phyloP scores from a whole-genome alignment of 768 basidiomycete genomes.

The Naganishia antarctica region DNA sequence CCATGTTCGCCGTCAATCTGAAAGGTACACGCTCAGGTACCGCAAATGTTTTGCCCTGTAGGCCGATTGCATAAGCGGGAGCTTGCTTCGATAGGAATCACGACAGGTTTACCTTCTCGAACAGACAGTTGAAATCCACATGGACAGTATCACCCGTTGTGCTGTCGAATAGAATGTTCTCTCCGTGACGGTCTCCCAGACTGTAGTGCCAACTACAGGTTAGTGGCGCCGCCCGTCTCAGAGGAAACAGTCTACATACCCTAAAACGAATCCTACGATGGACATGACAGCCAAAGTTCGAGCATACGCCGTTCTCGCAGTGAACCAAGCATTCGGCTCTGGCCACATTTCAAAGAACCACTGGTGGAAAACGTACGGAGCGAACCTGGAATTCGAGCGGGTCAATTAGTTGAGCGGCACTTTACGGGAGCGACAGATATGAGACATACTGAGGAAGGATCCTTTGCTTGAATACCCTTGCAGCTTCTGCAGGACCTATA shows the following conservation, averaged over 20 bases:
- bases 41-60: constrained; percentile 73
- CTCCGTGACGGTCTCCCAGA: constrained; percentile 92
- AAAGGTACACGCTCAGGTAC: constrained; percentile 91
- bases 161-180: constrained; percentile 88
- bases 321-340: constrained; percentile 90
- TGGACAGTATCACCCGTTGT: constrained; percentile 88
- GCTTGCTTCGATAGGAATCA: neutral
- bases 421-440: neutral
- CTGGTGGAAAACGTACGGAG: constrained; percentile 83
- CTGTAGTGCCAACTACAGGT: constrained; percentile 41
- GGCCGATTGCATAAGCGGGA: too few relatives aligned
- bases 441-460: constrained; percentile 60
- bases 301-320: constrained; percentile 76
- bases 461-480: constrained; percentile 50
- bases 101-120: constrained; percentile 68
- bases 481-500: constrained; percentile 35
- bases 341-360: constrained; percentile 98
- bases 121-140: constrained; percentile 96
- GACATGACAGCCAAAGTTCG: constrained; percentile 95
- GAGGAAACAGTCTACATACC: neutral
- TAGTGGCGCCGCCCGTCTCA: neutral
- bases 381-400: constrained; percentile 41
- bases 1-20: constrained; percentile 83
- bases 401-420: neutral
- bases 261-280: constrained; percentile 95